Conservation (phyloP, 768 basidiomycete genomes). For the Russula virescens region DNA sequence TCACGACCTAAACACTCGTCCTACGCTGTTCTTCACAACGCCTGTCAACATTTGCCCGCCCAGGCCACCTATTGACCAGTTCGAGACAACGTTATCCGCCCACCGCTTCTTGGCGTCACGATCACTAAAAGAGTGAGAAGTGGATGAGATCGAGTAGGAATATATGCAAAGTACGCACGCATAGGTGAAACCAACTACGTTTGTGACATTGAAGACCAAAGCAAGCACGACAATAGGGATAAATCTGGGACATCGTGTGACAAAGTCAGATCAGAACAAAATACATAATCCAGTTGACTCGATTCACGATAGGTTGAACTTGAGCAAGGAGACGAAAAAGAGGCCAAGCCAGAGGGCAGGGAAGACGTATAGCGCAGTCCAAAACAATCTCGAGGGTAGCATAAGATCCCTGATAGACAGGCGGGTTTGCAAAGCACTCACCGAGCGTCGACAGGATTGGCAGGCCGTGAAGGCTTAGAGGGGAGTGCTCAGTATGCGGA, state of each 20-base stretch:
- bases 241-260: conserved; percentile 49
- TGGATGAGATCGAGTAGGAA: neutral
- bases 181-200: conserved; percentile 95
- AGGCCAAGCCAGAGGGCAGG: conserved; percentile 85
- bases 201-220: conserved; percentile 92
- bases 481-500: conserved; percentile 1
- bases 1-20: conserved; percentile 60
- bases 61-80: conserved; percentile 72
- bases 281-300: neutral
- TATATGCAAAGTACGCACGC: conserved; percentile 48
- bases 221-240: conserved; percentile 93
- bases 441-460: conserved; percentile 86
- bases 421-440: conserved; percentile 33
- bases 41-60: conserved; percentile 82
- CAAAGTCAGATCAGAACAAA: conserved; percentile 13
- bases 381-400: conserved; percentile 9
- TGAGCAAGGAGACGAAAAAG: conserved; percentile 82
- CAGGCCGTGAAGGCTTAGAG: conserved; percentile 73
- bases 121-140: conserved; percentile 44
- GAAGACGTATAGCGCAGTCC: conserved; percentile 88
- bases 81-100: conserved; percentile 67
- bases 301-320: conserved; percentile 80
- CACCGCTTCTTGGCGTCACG: conserved; percentile 91
- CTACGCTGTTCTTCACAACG: conserved; percentile 75
- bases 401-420: neutral